phyloP scores from a whole-genome alignment of 2,329 filamentous ascomycete genomes.

The Coleophoma cylindrospora region DNA sequence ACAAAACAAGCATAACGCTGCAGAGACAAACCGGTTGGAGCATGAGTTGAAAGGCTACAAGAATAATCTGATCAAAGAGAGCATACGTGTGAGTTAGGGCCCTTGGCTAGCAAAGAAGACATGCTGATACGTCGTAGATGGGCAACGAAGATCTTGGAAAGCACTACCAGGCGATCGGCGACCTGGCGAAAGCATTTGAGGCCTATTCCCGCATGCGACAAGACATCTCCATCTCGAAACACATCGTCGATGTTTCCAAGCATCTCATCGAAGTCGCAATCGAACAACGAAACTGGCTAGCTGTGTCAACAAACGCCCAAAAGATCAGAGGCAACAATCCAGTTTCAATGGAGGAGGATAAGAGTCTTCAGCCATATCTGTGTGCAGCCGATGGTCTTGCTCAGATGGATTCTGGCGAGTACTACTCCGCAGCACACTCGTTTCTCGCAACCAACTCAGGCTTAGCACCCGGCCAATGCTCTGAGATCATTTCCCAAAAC shows the following conservation, averaged over 20 bases:
- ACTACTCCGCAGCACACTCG: slow-evolving; percentile 61
- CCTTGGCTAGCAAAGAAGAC: background rate
- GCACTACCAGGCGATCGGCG: slow-evolving; percentile 75
- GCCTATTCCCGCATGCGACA: slow-evolving; percentile 84
- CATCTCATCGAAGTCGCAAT: slow-evolving; percentile 73
- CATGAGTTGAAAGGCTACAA: slow-evolving; percentile 86
- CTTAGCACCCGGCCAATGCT: slow-evolving; percentile 49
- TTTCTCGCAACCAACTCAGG: slow-evolving; percentile 45
- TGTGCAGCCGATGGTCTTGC: slow-evolving; percentile 57
- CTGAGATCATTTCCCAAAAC: slow-evolving; percentile 72
- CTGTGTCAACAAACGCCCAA: slow-evolving; percentile 56
- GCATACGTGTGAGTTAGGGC: slow-evolving; percentile 65
- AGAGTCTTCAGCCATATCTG: slow-evolving; percentile 42
- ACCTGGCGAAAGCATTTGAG: slow-evolving; percentile 67
- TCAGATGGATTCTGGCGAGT: slow-evolving; percentile 50
- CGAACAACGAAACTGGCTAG: slow-evolving; percentile 72
- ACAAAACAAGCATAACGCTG: slow-evolving; percentile 47
- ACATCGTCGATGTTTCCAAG: slow-evolving; percentile 77
- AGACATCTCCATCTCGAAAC: slow-evolving; percentile 77
- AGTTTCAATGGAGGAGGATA: slow-evolving; percentile 39
- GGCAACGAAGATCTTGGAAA: slow-evolving; percentile 87
- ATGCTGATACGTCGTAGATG: slow-evolving; percentile 55
- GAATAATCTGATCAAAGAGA: slow-evolving; percentile 96
- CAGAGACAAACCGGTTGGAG: slow-evolving; percentile 73
- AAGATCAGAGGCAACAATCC: slow-evolving; percentile 56